A percentile compares a stretch with the other conserved stretches of the same genome.
Evolutionary conservation across 1,284 basidiomycete species (phyloP).

Genomic region (Apiotrichum porosum): DNA sequence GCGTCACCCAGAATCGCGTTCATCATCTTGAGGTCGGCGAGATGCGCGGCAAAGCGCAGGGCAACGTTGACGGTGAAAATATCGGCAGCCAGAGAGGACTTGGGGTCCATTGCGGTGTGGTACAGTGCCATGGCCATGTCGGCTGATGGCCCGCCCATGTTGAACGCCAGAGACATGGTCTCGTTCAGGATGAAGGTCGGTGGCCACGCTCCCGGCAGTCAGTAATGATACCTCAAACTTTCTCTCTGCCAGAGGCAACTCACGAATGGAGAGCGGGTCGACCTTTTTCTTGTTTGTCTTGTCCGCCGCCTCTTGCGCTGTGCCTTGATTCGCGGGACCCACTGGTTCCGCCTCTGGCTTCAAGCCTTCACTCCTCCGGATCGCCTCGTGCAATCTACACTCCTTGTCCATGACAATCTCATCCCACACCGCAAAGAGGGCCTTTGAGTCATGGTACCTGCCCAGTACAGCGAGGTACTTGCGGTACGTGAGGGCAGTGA

Average conservation of each 20-base stretch:
- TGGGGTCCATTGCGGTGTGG: conserved; percentile 26
- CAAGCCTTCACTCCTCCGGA: not conserved
- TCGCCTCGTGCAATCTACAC: conserved; percentile 25
- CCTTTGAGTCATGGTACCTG: conserved; percentile 31
- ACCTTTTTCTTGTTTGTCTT: no score
- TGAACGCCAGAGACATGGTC: conserved; percentile 36
- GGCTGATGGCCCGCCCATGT: conserved; percentile 28
- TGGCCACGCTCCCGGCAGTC: conserved; percentile 40
- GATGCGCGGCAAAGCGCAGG: conserved; percentile 60
- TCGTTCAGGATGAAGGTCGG: conserved; percentile 41
- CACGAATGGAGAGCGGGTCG: no score
- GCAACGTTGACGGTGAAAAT: conserved; percentile 73
- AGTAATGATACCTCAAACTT: no score
- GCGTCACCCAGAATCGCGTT: conserved; percentile 59
- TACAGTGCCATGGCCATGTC: conserved; percentile 35
- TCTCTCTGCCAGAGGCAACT: no score
- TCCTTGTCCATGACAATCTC: conserved; percentile 30
- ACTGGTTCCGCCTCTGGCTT: not conserved
- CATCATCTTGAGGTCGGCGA: conserved; percentile 59
- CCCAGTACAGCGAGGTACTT: conserved; percentile 42
- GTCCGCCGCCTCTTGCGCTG: no score
- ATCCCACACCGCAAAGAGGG: conserved; percentile 36
- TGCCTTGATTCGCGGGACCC: no score
- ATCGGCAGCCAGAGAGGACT: conserved; percentile 54
- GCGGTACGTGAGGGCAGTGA: conserved; percentile 35